Conservation (phyloP, 1,284 basidiomycete species). For the Porodaedalea pini region DNA sequence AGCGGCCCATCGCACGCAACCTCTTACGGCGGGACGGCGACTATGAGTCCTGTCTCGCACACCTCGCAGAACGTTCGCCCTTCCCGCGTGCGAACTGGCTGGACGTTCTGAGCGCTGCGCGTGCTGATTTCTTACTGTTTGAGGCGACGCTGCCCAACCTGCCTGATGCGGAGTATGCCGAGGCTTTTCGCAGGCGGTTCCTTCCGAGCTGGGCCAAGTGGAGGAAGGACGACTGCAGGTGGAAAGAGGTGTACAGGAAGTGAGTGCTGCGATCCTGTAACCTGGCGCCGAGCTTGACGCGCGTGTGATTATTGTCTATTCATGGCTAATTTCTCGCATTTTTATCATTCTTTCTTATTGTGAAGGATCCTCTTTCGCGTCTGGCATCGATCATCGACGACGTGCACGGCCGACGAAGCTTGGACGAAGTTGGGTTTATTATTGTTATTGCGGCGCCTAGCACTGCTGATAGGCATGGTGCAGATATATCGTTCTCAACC, state of each 20-base stretch:
- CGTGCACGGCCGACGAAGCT: slow-evolving; percentile 72
- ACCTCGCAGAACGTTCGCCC: slow-evolving; percentile 54
- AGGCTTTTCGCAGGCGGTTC: slow-evolving; percentile 64
- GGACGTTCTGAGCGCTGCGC: slow-evolving; percentile 59
- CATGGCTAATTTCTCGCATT: background rate
- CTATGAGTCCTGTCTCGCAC: slow-evolving; percentile 50
- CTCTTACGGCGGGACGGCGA: slow-evolving; percentile 36
- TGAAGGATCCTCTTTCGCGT: slow-evolving; percentile 55
- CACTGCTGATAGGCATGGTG: background rate
- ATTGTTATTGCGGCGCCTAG: background rate
- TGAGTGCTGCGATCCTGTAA: slow-evolving; percentile 27
- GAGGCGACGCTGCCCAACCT: slow-evolving; percentile 65
- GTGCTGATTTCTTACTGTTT: slow-evolving; percentile 58
- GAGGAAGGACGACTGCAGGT: slow-evolving; percentile 51
- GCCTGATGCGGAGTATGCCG: slow-evolving; percentile 62
- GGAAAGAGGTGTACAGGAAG: slow-evolving; percentile 64
- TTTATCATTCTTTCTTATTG: slow-evolving; percentile 6
- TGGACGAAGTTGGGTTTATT: slow-evolving; percentile 65
- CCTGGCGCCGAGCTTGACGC: background rate
- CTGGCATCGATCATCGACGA: slow-evolving; percentile 60
- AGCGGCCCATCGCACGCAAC: slow-evolving; percentile 57
- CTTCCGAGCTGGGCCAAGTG: slow-evolving; percentile 67
- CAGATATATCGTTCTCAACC: slow-evolving; percentile 70
- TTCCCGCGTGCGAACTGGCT: slow-evolving; percentile 75
- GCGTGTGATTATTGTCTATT: slow-evolving; percentile 6